These are phyloP conservation scores for Paramecium pentaurelia DNA, from an alignment of 73 alveolate species.

Conservation along the genomic window DNA sequence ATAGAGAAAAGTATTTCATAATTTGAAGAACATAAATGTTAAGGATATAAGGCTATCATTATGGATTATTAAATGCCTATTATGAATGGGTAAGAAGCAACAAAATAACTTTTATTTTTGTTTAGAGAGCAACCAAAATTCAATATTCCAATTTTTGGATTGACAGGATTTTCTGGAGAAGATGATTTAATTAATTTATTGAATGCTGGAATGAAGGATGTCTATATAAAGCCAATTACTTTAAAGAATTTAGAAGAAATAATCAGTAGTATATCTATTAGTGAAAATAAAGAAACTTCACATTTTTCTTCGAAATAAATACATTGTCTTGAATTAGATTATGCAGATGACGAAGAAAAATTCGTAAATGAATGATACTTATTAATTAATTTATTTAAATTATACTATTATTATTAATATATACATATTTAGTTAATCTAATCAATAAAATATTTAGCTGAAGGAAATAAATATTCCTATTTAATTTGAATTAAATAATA, in stretches of 20 bases:
- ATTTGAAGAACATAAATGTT: background rate
- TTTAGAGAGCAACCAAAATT: background rate
- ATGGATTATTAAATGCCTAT: conserved; percentile 39
- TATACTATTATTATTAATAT: too few species aligned
- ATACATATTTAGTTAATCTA: too few species aligned
- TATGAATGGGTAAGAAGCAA: conserved; percentile 27
- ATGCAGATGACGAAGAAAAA: background rate
- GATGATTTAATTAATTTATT: background rate
- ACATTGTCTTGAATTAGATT: background rate
- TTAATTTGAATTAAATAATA: too few species aligned
- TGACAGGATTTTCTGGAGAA: conserved; percentile 42
- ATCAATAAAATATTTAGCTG: too few species aligned
- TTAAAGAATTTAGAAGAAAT: background rate
- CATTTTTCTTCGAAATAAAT: background rate
- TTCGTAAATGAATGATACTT: background rate
- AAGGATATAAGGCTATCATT: background rate
- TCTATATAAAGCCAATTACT: background rate
- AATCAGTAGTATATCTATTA: background rate
- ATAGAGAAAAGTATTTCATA: background rate
- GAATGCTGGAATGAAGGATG: conserved; percentile 30
- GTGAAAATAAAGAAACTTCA: background rate
- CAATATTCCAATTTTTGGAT: background rate
- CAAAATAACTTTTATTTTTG: background rate
- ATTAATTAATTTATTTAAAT: background rate
- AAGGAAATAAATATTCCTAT: too few species aligned